These are phyloP conservation scores for Solanum medicagineum DNA, from an alignment of 257 asterid genomes.

Conservation along the genomic window DNA sequence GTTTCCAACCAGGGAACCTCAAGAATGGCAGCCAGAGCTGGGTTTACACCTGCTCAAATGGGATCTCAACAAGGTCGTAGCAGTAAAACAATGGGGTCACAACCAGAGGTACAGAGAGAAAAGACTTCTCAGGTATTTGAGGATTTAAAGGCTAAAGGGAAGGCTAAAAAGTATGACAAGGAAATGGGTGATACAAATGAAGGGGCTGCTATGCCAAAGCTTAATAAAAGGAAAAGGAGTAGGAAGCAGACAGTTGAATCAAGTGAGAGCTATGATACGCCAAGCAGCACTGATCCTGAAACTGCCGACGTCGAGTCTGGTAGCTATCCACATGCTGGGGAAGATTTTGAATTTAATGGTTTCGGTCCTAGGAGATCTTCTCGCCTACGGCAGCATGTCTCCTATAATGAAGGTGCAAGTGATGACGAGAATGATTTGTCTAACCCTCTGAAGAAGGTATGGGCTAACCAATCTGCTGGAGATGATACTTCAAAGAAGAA, in stretches of 20 bases:
- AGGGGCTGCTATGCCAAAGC: conserved; percentile 7
- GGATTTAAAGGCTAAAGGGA: conserved; percentile 12
- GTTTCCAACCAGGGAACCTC: conserved; percentile 10
- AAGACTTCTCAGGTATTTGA: conserved; percentile 10
- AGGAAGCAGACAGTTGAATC: conserved; percentile 31
- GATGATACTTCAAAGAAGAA: conserved; percentile 5
- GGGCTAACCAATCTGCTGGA: conserved; percentile 18
- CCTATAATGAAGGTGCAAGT: conserved; percentile 40
- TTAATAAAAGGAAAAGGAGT: conserved; percentile 34
- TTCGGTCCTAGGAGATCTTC: conserved; percentile 37
- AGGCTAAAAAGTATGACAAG: not conserved
- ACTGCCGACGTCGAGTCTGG: conserved; percentile 11
- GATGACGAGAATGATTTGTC: conserved; percentile 28
- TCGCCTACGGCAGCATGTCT: conserved; percentile 46
- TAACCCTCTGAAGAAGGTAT: conserved; percentile 19
- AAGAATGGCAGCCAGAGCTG: conserved; percentile 6
- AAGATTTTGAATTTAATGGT: conserved; percentile 21
- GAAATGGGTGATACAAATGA: conserved; percentile 1
- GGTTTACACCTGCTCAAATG: conserved; percentile 11
- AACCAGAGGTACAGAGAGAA: conserved; percentile 14
- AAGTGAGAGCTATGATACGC: conserved; percentile 42
- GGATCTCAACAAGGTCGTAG: conserved; percentile 16
- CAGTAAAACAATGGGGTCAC: conserved; percentile 11
- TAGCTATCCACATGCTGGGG: conserved; percentile 9
- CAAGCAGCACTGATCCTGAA: conserved; percentile 35